These are phyloP conservation scores for Henningerozyma blattae DNA, from an alignment of 805 yeast genomes.

Conservation along the genomic window DNA sequence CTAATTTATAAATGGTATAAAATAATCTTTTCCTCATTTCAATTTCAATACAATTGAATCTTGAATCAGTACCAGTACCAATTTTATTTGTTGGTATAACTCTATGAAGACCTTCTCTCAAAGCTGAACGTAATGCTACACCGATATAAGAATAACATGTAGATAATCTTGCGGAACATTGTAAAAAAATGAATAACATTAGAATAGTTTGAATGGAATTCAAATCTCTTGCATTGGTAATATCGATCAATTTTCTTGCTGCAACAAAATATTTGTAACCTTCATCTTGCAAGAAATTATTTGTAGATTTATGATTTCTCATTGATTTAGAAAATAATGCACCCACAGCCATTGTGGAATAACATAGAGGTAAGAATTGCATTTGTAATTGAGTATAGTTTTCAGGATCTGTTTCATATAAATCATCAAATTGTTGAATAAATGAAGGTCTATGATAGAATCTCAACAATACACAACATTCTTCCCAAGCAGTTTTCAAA, in stretches of 20 bases:
- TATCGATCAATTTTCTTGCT: slow-evolving; percentile 73
- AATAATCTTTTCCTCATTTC: slow-evolving; percentile 80
- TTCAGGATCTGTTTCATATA: slow-evolving; percentile 68
- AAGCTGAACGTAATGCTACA: slow-evolving; percentile 72
- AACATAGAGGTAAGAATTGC: slow-evolving; percentile 68
- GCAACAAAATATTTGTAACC: slow-evolving; percentile 80
- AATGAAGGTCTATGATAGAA: slow-evolving; percentile 83
- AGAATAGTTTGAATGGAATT: slow-evolving; percentile 77
- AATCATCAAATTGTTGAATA: slow-evolving; percentile 57
- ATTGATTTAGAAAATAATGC: slow-evolving; percentile 46
- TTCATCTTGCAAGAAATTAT: slow-evolving; percentile 34
- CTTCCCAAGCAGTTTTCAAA: slow-evolving; percentile 72
- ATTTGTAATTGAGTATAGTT: slow-evolving; percentile 69
- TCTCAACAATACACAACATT: slow-evolving; percentile 72
- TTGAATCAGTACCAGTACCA: slow-evolving; percentile 29
- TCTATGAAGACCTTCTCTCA: slow-evolving; percentile 77
- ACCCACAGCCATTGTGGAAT: slow-evolving; percentile 80
- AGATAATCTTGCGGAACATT: slow-evolving; percentile 73
- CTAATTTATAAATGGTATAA: slow-evolving; percentile 85
- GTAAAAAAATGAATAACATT: slow-evolving; percentile 76
- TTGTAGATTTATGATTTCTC: slow-evolving; percentile 1
- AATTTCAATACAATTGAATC: slow-evolving; percentile 55
- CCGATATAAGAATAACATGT: slow-evolving; percentile 90
- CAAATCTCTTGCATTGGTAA: slow-evolving; percentile 74
- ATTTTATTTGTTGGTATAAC: slow-evolving; percentile 32